Evolutionary conservation across 2,329 filamentous ascomycete genomes (phyloP).

Genomic region (Arthrobotrys entomopaga): DNA sequence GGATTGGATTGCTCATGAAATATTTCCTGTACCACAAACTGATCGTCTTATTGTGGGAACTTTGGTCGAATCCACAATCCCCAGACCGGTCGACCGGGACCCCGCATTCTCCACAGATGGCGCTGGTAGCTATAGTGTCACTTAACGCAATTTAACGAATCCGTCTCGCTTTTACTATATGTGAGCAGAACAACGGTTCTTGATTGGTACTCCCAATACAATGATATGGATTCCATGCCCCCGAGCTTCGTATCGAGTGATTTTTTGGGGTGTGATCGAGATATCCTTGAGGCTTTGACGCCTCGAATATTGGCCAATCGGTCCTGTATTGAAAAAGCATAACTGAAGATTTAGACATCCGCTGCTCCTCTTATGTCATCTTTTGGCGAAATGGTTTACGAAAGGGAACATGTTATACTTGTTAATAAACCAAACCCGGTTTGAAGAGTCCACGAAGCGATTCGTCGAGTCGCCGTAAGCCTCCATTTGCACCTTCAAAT

Average conservation of each 20-base stretch:
- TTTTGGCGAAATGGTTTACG: slow-evolving; percentile 23
- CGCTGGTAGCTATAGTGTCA: background rate
- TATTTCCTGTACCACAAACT: slow-evolving; percentile 1
- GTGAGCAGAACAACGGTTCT: background rate
- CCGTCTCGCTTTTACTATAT: background rate
- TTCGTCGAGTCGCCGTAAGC: background rate
- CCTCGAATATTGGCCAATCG: slow-evolving; percentile 5
- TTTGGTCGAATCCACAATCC: slow-evolving; percentile 37
- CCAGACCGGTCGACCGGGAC: slow-evolving; percentile 42
- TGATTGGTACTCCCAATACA: background rate
- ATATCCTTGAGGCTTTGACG: background rate
- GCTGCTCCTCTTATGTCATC: slow-evolving; percentile 23
- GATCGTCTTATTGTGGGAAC: slow-evolving; percentile 38
- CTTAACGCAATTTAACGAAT: slow-evolving; percentile 7
- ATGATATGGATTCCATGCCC: slow-evolving; percentile 19
- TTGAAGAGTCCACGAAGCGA: slow-evolving; percentile 33
- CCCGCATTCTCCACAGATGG: slow-evolving; percentile 35
- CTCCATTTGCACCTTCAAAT: slow-evolving; percentile 19
- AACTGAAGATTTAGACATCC: background rate
- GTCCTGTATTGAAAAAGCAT: background rate
- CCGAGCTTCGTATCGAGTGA: slow-evolving; percentile 27
- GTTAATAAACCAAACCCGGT: slow-evolving; percentile 28
- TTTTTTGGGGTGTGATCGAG: background rate
- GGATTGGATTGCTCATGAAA: slow-evolving; percentile 2
- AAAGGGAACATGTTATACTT: slow-evolving; percentile 9